phyloP scores from a whole-genome alignment of 179 eudicot species.

The Heliamphora pulchella region DNA sequence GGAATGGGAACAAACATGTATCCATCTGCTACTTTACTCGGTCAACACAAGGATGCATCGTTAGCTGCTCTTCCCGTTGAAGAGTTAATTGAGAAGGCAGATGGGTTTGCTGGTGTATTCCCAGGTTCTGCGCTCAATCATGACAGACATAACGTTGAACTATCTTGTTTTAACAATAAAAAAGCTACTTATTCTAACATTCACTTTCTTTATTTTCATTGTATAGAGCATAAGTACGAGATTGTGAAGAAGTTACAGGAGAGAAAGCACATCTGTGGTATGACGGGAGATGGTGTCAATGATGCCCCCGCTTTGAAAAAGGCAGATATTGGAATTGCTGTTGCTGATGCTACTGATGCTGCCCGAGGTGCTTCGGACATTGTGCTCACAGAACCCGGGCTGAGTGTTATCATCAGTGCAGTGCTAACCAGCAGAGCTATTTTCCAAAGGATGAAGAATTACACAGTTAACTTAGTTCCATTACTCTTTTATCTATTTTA shows the following conservation, averaged over 20 bases:
- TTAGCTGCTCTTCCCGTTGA: slow-evolving; percentile 70
- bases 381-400: slow-evolving; percentile 83
- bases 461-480: slow-evolving; percentile 45
- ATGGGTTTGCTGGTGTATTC: slow-evolving; percentile 69
- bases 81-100: slow-evolving; percentile 44
- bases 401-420: slow-evolving; percentile 84
- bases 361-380: slow-evolving; percentile 89
- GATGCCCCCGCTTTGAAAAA: slow-evolving; percentile 71
- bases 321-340: slow-evolving; percentile 53
- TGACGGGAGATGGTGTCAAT: slow-evolving; percentile 95
- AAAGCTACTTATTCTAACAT: background rate
- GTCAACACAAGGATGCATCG: slow-evolving; percentile 63
- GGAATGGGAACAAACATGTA: slow-evolving; percentile 97
- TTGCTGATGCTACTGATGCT: slow-evolving; percentile 96
- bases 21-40: slow-evolving; percentile 82
- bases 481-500: too few relatives aligned
- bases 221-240: slow-evolving; percentile 78
- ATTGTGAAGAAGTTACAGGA: slow-evolving; percentile 85
- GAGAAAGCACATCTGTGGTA: slow-evolving; percentile 84
- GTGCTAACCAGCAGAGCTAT: slow-evolving; percentile 84
- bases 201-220: background rate
- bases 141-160: background rate
- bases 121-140: slow-evolving; percentile 44
- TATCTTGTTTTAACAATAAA: background rate
- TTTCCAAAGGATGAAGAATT: slow-evolving; percentile 89